Evolutionary conservation across 2,329 filamentous ascomycete species (phyloP).

Genomic region (Aspergillus pseudoviridinutans): DNA sequence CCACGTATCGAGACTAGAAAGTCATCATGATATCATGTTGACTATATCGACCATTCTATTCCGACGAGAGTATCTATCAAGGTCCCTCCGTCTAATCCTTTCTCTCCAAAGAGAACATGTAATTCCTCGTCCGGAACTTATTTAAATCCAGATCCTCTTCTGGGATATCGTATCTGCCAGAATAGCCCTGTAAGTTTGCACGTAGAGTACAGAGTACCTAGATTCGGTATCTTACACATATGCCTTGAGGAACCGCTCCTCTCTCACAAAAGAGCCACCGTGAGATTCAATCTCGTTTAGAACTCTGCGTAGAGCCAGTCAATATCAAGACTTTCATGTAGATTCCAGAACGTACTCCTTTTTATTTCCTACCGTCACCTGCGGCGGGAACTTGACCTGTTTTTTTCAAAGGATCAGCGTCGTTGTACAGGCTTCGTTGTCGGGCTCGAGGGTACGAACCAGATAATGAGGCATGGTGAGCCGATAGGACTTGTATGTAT

Average conservation of each 20-base stretch:
- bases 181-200: not conserved
- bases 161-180: not conserved
- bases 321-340: not conserved
- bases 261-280: not conserved
- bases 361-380: not conserved
- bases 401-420: not conserved
- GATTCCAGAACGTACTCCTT: not conserved
- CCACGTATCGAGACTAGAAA: not conserved
- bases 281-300: not conserved
- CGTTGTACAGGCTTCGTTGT: not conserved
- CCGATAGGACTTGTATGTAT: not conserved
- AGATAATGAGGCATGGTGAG: not conserved
- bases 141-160: not conserved
- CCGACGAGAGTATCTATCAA: not conserved
- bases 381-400: not conserved
- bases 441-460: not conserved
- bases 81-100: not conserved
- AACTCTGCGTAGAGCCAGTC: not conserved
- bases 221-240: not conserved
- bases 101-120: not conserved
- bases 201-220: not conserved
- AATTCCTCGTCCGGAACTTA: not conserved
- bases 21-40: not conserved
- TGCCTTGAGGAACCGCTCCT: not conserved
- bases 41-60: not conserved